Percentiles rank a stretch among this genome's conserved stretches.
phyloP scores from a whole-genome alignment of 2,329 filamentous ascomycete genomes.

The Phialemoniopsis sp. region DNA sequence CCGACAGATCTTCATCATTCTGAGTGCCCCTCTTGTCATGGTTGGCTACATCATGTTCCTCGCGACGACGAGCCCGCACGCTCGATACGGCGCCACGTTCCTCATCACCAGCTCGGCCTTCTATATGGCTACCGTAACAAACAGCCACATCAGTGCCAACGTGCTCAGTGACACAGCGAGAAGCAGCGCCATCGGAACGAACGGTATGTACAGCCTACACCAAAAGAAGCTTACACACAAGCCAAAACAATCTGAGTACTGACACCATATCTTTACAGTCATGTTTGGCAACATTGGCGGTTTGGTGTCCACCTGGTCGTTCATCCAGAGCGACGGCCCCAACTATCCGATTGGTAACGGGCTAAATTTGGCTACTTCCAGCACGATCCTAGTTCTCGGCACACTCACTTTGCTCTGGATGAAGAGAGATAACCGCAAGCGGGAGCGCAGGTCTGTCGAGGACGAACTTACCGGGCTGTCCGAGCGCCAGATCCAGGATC shows the following conservation, averaged over 20 bases:
- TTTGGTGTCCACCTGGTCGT: constrained; percentile 50
- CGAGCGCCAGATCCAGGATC: constrained; percentile 45
- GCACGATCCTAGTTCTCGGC: constrained; percentile 44
- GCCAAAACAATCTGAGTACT: no score
- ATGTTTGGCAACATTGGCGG: constrained; percentile 68
- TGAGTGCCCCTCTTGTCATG: constrained; percentile 55
- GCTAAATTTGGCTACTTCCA: constrained; percentile 57
- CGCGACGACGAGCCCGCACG: constrained; percentile 38
- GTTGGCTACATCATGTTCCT: constrained; percentile 65
- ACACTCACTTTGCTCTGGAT: constrained; percentile 53
- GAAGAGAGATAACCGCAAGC: constrained; percentile 51
- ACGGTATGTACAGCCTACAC: no score
- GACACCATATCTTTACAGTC: no score
- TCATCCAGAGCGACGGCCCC: constrained; percentile 56
- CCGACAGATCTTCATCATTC: constrained; percentile 49
- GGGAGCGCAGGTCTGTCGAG: constrained; percentile 48
- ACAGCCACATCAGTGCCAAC: constrained; percentile 61
- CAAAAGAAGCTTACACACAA: no score
- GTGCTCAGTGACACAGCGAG: constrained; percentile 64
- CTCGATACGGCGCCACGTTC: constrained; percentile 65
- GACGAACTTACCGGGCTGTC: constrained; percentile 48
- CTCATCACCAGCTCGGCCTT: constrained; percentile 59
- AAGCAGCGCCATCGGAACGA: constrained; percentile 55
- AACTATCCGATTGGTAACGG: constrained; percentile 66
- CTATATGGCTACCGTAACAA: constrained; percentile 56